Evolutionary conservation across 2,329 filamentous ascomycete genomes (phyloP).

Genomic region (Fusarium sp.): DNA sequence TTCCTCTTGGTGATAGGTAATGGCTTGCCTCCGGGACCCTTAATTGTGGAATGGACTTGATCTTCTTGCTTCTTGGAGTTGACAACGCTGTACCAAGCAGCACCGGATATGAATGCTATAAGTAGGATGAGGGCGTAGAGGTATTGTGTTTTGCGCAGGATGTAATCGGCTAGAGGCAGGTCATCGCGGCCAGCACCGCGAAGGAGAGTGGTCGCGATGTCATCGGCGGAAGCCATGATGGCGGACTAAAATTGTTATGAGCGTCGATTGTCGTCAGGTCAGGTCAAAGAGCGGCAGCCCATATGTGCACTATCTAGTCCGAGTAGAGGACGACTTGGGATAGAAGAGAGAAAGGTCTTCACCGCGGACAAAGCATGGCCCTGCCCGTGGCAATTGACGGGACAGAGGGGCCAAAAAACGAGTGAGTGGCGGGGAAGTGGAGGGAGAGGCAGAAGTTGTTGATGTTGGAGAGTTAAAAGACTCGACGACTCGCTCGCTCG

Average conservation of each 20-base stretch:
- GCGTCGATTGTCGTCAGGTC: conserved; percentile 38
- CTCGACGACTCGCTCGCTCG: conserved; percentile 20
- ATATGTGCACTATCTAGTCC: conserved; percentile 36
- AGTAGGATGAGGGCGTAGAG: conserved; percentile 66
- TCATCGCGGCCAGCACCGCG: conserved; percentile 42
- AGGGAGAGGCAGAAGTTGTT: conserved; percentile 44
- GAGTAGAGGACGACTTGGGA: conserved; percentile 31
- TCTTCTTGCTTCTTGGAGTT: conserved; percentile 63
- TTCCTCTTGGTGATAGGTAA: conserved; percentile 75
- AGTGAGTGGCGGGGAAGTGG: conserved; percentile 42
- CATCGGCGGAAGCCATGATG: conserved; percentile 52
- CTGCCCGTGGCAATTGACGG: conserved; percentile 53
- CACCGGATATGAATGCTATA: conserved; percentile 62
- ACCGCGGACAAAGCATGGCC: conserved; percentile 56
- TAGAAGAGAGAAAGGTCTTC: conserved; percentile 45
- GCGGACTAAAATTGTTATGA: conserved; percentile 47
- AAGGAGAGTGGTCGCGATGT: conserved; percentile 46
- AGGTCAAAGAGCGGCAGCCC: conserved; percentile 40
- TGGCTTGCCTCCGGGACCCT: conserved; percentile 89
- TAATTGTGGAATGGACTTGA: conserved; percentile 61
- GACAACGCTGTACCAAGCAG: conserved; percentile 65
- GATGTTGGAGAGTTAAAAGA: conserved; percentile 44
- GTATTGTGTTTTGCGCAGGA: conserved; percentile 62
- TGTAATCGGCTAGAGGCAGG: conserved; percentile 53
- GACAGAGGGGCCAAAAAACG: conserved; percentile 39